Percentiles rank a stretch among this genome's conserved stretches.
Evolutionary conservation across 106 monocot genomes (phyloP).

Genomic region (Cymbidium sinense): DNA sequence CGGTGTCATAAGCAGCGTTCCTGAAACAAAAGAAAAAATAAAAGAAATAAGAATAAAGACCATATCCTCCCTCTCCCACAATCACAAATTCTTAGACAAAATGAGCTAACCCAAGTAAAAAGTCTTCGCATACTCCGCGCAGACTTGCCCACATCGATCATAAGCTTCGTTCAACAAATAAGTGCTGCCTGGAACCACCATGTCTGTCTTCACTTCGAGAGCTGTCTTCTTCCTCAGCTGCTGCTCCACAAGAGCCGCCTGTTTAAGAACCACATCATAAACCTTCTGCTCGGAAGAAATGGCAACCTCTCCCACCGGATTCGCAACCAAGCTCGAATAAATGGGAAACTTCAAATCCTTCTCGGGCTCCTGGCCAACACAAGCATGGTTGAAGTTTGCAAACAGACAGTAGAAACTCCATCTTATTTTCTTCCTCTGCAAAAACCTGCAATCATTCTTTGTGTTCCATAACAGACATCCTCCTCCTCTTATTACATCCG

Average conservation of each 20-base stretch:
- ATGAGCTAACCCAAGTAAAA: slow-evolving; percentile 82
- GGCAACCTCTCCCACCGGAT: slow-evolving; percentile 38
- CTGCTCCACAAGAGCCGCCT: slow-evolving; percentile 75
- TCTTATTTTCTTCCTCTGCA: slow-evolving; percentile 7
- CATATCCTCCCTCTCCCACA: neutral
- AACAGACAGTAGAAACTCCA: slow-evolving; percentile 23
- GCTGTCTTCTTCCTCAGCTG: slow-evolving; percentile 12
- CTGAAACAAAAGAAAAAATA: slow-evolving; percentile 11
- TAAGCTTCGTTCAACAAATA: slow-evolving; percentile 61
- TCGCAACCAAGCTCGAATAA: slow-evolving; percentile 44
- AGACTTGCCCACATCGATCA: slow-evolving; percentile 83
- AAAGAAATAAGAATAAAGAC: neutral
- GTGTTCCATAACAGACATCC: neutral
- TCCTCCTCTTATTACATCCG: slow-evolving; percentile 12
- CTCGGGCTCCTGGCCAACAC: slow-evolving; percentile 14
- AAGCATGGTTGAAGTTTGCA: slow-evolving; percentile 26
- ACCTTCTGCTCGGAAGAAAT: slow-evolving; percentile 73
- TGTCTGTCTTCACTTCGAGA: slow-evolving; percentile 36
- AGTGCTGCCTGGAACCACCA: slow-evolving; percentile 27
- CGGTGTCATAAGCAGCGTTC: slow-evolving; percentile 49
- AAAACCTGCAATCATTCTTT: neutral
- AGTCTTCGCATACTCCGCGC: slow-evolving; percentile 98
- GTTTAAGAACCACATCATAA: slow-evolving; percentile 89
- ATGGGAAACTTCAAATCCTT: slow-evolving; percentile 9
- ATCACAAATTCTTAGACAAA: neutral